Conservation (phyloP, 139 green algal species). For the Haematococcus sp. region DNA sequence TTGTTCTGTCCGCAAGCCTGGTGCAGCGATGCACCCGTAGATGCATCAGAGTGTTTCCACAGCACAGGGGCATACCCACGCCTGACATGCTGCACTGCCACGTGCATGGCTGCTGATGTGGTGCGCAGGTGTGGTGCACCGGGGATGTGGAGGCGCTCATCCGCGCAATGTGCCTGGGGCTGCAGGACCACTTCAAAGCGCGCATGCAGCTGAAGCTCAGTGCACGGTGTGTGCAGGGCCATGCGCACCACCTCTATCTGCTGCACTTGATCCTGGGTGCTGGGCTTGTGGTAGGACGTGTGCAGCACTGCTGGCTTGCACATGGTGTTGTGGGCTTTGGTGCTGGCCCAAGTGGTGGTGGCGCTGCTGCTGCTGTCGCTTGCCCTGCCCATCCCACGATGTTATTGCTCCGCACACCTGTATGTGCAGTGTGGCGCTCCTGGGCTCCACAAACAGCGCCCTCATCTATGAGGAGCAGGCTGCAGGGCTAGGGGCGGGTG, state of each 20-base stretch:
- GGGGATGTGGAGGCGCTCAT: constrained; percentile 2
- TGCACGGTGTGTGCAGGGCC: not conserved
- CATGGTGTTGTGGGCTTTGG: no score
- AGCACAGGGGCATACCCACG: no score
- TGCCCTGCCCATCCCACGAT: not conserved
- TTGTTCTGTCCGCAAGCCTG: no score
- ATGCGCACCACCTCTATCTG: no score
- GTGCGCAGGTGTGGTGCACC: not conserved
- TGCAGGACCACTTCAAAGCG: constrained; percentile 4
- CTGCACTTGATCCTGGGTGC: no score
- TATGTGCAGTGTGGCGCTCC: constrained; percentile 2
- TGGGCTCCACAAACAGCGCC: not conserved
- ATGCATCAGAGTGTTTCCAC: no score
- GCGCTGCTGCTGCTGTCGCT: no score
- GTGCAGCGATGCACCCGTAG: no score
- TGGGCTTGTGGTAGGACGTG: no score
- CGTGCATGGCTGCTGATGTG: no score
- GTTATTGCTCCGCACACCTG: not conserved
- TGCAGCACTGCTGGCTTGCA: no score
- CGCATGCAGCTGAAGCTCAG: constrained; percentile 11
- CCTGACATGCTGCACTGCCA: not conserved
- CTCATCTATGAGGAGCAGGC: constrained; percentile 8
- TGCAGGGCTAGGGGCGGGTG: not conserved
- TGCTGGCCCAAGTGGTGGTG: no score
- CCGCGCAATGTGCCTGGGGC: not conserved